Evolutionary conservation across 2,329 filamentous ascomycete genomes (phyloP), one percentile per base, ranked within the genome.

Genomic region (Apiospora rasikravindrae): DNA sequence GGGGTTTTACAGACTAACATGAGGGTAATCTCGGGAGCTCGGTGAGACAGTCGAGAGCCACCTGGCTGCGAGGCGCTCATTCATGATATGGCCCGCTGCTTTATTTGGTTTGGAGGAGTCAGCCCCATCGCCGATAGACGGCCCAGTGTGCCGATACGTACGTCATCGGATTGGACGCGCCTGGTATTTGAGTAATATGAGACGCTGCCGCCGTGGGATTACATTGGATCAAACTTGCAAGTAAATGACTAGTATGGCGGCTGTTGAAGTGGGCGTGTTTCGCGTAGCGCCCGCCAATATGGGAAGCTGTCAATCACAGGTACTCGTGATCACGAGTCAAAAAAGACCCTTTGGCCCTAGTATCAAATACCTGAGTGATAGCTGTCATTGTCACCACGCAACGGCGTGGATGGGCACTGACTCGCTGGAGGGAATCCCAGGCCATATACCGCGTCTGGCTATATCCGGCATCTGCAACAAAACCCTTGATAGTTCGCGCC

Each of bases 151-250:
- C 29, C 8, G 26, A 11, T 40, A n/a, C 29, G 57, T 40, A n/a
- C 29, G 57, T 64, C 57, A 64, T 37, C 57, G 57, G 19, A 40
- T 64, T 64, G 57, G 57, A 22, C 29, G 19, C 33, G 57, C 57
- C 7, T 11, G 29, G 29, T 22, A 64, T 40, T 37, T n/a, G 33
- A 64, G 29, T 14, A 64, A n/a, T 14, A 40, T n/a, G 57, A 64
- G 57, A 64, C 53, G 24, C 7, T 14, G 24, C 14, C 10, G 29
- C 16, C n/a, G 57, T 64, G 57, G 57, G 57, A n/a, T 40, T 37
- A 6, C 7, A 40, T n/a, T 22, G 10, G 29, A 64, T 40, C 57
- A 64, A 40, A 33, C n/a, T n/a, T n/a, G 2, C 7, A 47, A 47
- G 4, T 24, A 11, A 7, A 19, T n/a, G 33, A 61, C 11, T 37